Base-by-base conservation (phyloP, 345 rosid genomes). In the Gynandropsis gynandra region DNA sequence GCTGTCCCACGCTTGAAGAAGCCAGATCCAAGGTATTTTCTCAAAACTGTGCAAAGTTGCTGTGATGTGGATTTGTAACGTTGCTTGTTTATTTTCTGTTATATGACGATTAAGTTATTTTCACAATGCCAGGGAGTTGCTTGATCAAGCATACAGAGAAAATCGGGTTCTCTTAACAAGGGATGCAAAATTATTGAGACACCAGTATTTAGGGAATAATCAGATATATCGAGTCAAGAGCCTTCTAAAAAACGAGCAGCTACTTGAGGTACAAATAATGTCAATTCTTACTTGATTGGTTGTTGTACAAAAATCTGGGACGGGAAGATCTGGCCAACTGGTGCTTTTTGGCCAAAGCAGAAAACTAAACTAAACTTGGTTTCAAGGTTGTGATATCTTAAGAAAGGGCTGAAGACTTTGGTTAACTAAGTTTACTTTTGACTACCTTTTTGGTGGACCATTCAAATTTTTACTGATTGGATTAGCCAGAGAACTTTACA, bases 231-330 rank as follows among this genome's bases (percentile, higher is more conserved):
- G 78, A 63, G 80, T 87, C 66, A 87, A 80, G 63, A 82, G 73
- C 69, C 89, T 86, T 67, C 70, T 87, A 42, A 90, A 90, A 74
- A 87, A 87, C 21, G 87, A 90, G 62, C 98, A 90, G 72, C 68
- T 90, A 50, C 84, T 83, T 56, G 97, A 89, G 97, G 95, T 89
- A 68, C 52, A 58, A 37, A 27, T 9, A 21, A 24, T 45, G 8
- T 29, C 24, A 10, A n/a, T 10, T 21, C 7, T 24, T 8, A 3
- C 42, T 3, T 21, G 0, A 42, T 36, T 15, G 51, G 37, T 10
- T 34, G 18, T 34, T 0, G 8, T 21, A 9, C 31, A 40, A 52
- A 9, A 19, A 37, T 29, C 39, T 44, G 1, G 24, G 13, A 45
- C 27, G 52, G n/a, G 5, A 46, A 44, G 27, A 13, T 29, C 19